Evolutionary conservation across 148 eudicot genomes (phyloP), one percentile per base, ranked within the genome.

Genomic region (Chenopodium berlandieri): DNA sequence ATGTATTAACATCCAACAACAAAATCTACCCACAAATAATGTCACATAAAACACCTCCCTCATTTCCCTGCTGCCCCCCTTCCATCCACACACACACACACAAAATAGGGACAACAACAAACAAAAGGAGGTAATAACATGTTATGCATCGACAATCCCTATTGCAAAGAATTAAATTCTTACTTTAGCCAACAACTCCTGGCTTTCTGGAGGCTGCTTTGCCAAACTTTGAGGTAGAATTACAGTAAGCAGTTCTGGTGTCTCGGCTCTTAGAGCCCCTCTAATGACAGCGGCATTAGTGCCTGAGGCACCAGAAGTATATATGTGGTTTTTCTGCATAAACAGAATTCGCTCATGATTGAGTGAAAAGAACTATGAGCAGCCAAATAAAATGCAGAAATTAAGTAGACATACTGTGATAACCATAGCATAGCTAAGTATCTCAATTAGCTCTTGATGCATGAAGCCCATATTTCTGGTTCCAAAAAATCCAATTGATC

Each of bases 401-500:
- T 22, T 31, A 31, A 16, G 23, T 48, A 79, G 37, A 81, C 79
- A 78, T 94, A 96, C 99, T 71, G 99, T 96, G 54, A 96, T 96
- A 76, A 96, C 97, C 95, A 96, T 89, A 48, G 99, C 99, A 83
- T 96, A 96, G 86, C 99, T 96, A 72, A 96, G 99, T 80, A 96
- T 96, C 91, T 96, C 97, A 88, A 96, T 96, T 32, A 96, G 98
- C 90, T 96, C 94, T 86, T 96, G 99, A 88, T 96, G 99, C 99
- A 94, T 94, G 86, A 96, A 96, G 73, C 97, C 99, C 99, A 96
- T 96, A 88, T 96, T 96, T 77, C 99, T 86, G 52, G 99, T 96
- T 81, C 99, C 99, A 58, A 96, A 96, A 82, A 96, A 96, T 58
- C 99, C 99, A 84, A 96, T 96, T 80, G 88, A 75, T 81, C 99